phyloP scores from a whole-genome alignment of 192 early-diverging fungal genomes.

The Coemansia erecta region DNA sequence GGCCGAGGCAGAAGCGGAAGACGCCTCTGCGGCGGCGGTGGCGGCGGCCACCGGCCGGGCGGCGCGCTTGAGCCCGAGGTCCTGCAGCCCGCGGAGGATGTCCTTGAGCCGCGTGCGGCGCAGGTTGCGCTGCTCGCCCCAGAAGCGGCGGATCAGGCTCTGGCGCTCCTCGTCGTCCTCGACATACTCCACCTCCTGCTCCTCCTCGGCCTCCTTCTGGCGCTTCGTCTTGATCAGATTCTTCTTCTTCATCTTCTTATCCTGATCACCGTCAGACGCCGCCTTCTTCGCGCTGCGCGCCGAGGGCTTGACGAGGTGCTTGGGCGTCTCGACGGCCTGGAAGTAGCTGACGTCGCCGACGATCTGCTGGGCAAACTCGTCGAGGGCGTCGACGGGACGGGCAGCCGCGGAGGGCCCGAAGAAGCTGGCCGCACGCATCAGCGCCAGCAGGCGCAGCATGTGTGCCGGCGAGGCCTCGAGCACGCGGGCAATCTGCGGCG shows the following conservation, averaged over 20 bases:
- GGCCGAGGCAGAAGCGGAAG: too few species aligned
- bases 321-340: conserved; percentile 46
- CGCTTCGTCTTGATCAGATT: conserved; percentile 19
- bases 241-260: conserved; percentile 14
- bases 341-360: conserved; percentile 42
- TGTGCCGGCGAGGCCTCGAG: conserved; percentile 21
- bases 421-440: too few species aligned
- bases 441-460: conserved; percentile 19
- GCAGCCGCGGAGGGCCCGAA: conserved; percentile 1
- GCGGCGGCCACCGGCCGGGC: too few species aligned
- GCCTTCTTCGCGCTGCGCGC: neutral
- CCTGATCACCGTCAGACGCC: too few species aligned
- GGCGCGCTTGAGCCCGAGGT: conserved; percentile 40
- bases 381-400: conserved; percentile 4
- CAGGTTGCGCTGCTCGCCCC: conserved; percentile 54
- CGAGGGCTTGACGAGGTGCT: conserved; percentile 27
- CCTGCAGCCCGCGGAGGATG: conserved; percentile 41
- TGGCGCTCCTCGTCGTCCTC: conserved; percentile 52
- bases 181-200: conserved; percentile 16
- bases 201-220: conserved; percentile 16
- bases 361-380: conserved; percentile 31
- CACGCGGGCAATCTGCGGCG: conserved; percentile 14
- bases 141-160: conserved; percentile 34
- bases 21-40: too few species aligned
- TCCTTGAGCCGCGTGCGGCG: conserved; percentile 48